Evolutionary conservation across 1,284 basidiomycete genomes (phyloP), one percentile per base, ranked within the genome.

Genomic region (Paramarasmius palmivorus): DNA sequence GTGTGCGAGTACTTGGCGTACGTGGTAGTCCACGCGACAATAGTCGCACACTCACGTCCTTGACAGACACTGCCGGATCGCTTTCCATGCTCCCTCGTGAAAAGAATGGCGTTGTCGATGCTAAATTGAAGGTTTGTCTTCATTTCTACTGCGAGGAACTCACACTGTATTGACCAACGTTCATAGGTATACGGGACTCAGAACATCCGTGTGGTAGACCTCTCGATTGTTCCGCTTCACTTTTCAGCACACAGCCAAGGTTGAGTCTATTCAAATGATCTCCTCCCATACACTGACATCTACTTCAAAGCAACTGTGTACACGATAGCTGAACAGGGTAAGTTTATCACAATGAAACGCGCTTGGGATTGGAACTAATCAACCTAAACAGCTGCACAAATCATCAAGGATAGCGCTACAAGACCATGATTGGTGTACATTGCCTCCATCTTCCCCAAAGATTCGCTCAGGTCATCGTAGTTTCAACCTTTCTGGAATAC

Each of bases 61-160:
- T 34, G 15, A 19, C 46, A 75, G 73, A 78, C 55, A 70, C 70
- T 2, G 58, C 65, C 26, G 75, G 74, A 2, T 70, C 73, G 4
- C 79, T 75, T 52, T 77, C 83, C 0, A 87, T 88, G 85, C 71
- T 87, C 38, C 86, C 86, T 12, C 64, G 71, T 37, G 73, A 76
- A 23, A 70, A 77, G 52, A 78, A 79, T 29, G 86, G 86, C 55
- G 86, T 72, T 10, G 72, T 74, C 8, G 67, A 71, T 50, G 59
- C 65, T 1, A 60, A 60, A 1, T 52, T 71, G 8, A 75, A 76
- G 58, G 73, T 85, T 32, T 61, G 68, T 19, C 7, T 9, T 2
- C 1, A 26, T 44, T 78, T 0, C 4, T 34, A 14, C 40, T 17
- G 25, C n/a, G n/a, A n/a, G n/a, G n/a, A n/a, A n/a, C n/a, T n/a